A percentile compares a stretch with the other conserved stretches of the same genome.
Conservation (phyloP, 208 protist species). For the Borovskyia barvae region DNA sequence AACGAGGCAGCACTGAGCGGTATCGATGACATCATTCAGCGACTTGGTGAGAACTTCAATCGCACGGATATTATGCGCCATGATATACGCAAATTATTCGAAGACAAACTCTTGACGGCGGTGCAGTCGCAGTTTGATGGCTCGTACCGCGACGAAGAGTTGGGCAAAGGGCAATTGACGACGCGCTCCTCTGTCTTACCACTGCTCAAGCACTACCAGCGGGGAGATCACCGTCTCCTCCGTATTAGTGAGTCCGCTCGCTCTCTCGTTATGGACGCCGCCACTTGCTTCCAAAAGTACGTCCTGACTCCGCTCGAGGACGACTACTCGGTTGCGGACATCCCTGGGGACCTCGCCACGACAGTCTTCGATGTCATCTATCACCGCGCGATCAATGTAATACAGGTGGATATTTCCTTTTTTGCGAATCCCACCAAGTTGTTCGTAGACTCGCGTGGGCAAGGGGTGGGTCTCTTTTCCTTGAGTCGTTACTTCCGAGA, state of each 20-base stretch:
- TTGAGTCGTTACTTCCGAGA: constrained; percentile 61
- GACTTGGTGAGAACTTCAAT: constrained; percentile 83
- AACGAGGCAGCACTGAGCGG: constrained; percentile 60
- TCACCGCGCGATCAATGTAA: constrained; percentile 32
- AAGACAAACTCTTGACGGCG: constrained; percentile 29
- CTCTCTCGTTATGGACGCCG: constrained; percentile 40
- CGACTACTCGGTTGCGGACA: constrained; percentile 73
- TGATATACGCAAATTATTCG: constrained; percentile 61
- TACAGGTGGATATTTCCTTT: constrained; percentile 46
- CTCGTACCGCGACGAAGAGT: constrained; percentile 63
- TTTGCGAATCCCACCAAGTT: constrained; percentile 56
- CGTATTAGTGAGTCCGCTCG: constrained; percentile 43
- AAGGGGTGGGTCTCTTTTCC: constrained; percentile 58
- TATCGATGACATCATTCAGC: constrained; percentile 61
- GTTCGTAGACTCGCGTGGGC: constrained; percentile 68
- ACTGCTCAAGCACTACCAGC: constrained; percentile 76
- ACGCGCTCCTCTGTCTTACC: constrained; percentile 19
- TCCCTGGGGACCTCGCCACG: constrained; percentile 52
- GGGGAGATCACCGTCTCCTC: constrained; percentile 62
- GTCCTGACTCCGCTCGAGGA: constrained; percentile 72
- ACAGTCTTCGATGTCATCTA: constrained; percentile 62
- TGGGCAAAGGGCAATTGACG: constrained; percentile 26
- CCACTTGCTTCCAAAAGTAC: constrained; percentile 46
- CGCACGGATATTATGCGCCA: constrained; percentile 52
- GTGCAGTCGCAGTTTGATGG: constrained; percentile 54